Evolutionary conservation across 2,329 filamentous ascomycete species (phyloP).

Genomic region (Clonostachys rosea): DNA sequence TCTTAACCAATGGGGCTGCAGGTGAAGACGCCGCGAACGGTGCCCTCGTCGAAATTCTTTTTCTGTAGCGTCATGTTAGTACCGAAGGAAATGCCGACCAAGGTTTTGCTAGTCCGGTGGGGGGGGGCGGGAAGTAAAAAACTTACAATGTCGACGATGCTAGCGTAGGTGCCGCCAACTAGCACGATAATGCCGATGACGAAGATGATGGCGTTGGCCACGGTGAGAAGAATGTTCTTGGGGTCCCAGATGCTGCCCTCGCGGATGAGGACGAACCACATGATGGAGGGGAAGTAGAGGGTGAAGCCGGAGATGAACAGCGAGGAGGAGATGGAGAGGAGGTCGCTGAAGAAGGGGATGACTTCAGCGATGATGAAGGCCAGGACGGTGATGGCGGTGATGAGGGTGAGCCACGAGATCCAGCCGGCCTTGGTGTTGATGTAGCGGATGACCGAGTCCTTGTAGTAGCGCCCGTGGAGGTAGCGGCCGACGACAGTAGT

Average conservation of each 20-base stretch:
- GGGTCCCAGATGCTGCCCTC: constrained; percentile 19
- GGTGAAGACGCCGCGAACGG: constrained; percentile 17
- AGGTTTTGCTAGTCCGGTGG: background rate
- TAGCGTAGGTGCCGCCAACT: constrained; percentile 24
- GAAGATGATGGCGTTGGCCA: constrained; percentile 17
- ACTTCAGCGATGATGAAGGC: constrained; percentile 69
- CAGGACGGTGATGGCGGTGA: constrained; percentile 52
- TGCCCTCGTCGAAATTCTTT: constrained; percentile 14
- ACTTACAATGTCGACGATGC: constrained; percentile 22
- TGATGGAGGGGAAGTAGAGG: constrained; percentile 35
- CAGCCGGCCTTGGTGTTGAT: constrained; percentile 44
- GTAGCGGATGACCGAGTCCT: constrained; percentile 34
- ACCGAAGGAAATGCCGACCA: background rate
- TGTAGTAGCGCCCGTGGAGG: constrained; percentile 38
- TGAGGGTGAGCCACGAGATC: constrained; percentile 54
- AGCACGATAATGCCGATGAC: constrained; percentile 23
- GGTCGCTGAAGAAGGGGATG: constrained; percentile 67
- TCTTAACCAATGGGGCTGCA: constrained; percentile 17
- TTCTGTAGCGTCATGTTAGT: constrained; percentile 6
- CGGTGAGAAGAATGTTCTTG: constrained; percentile 16
- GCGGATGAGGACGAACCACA: constrained; percentile 34
- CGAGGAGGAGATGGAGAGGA: constrained; percentile 51
- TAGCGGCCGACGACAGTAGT: constrained; percentile 40
- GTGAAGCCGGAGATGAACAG: constrained; percentile 42
- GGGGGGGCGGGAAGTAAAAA: background rate